Percentiles rank a stretch among this genome's conserved stretches.
Evolutionary conservation across 2,329 filamentous ascomycete genomes (phyloP).

Genomic region (Aspergillus sp.): DNA sequence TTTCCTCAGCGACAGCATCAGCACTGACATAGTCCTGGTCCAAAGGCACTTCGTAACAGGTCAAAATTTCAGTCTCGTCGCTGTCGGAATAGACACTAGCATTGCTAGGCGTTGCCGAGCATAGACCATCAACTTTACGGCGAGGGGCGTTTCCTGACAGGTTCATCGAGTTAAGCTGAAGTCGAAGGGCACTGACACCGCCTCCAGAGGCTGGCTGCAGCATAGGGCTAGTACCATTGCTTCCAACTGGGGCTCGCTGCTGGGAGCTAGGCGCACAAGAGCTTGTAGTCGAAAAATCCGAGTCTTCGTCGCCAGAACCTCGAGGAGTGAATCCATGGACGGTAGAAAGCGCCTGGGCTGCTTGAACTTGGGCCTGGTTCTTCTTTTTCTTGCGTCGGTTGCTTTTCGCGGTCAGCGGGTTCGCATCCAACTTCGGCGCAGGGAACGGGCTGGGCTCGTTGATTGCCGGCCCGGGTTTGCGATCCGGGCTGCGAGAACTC

Average conservation of each 20-base stretch:
- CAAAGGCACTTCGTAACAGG: constrained; percentile 81
- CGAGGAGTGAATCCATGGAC: constrained; percentile 46
- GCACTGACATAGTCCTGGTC: constrained; percentile 80
- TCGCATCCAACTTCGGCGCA: constrained; percentile 28
- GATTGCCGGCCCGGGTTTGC: constrained; percentile 17
- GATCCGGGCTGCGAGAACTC: constrained; percentile 25
- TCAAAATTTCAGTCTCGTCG: constrained; percentile 68
- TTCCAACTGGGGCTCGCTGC: constrained; percentile 26
- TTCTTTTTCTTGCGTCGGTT: constrained; percentile 41
- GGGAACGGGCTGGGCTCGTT: constrained; percentile 28
- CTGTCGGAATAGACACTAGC: constrained; percentile 61
- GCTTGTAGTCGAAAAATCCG: constrained; percentile 42
- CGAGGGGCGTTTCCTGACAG: constrained; percentile 62
- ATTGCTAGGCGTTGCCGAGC: constrained; percentile 52
- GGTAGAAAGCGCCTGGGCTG: constrained; percentile 38
- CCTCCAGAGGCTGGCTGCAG: constrained; percentile 55
- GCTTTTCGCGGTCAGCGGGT: constrained; percentile 26
- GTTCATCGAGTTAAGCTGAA: constrained; percentile 76
- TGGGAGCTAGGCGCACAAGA: constrained; percentile 35
- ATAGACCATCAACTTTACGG: constrained; percentile 41
- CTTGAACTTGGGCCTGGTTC: constrained; percentile 30
- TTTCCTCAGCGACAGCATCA: constrained; percentile 43
- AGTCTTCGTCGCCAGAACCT: constrained; percentile 47
- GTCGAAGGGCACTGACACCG: constrained; percentile 79
- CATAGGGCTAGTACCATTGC: constrained; percentile 44